Evolutionary conservation across 2,329 filamentous ascomycete genomes (phyloP), one percentile per base, ranked within the genome.

Genomic region (Stemphylium vesicarium): DNA sequence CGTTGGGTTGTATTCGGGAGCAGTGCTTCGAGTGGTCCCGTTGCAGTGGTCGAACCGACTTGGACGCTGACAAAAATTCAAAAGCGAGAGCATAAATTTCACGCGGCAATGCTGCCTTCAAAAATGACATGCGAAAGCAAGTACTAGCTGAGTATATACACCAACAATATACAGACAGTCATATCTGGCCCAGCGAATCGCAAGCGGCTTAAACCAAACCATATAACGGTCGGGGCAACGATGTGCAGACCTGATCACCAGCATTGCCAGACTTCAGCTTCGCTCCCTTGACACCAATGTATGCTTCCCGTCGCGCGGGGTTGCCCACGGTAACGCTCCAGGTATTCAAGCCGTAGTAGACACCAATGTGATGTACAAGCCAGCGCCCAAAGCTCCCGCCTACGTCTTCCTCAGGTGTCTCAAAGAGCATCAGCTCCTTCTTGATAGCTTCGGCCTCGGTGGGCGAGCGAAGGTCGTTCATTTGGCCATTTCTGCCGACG

Each of bases 311-410:
- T 47, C 88, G 84, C 12, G 87, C 84, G 2, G 91, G 88, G 61
- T 86, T 82, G 29, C 87, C 87, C 1, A 88, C 83, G 0, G 89
- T 89, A 56, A 94, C 85, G 4, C 90, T 93, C 79, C 88, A 92
- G 16, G 93, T 96, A 57, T 87, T 85, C 52, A 97, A 83, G 39
- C 92, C 93, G 72, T 98, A 98, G 75, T 98, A 98, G 36, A 89
- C 86, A 9, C 91, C 94, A 60, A 98, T 93, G 53, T 91, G 90
- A 76, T 98, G 93, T 1, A 96, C 91, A 49, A 98, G 85, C 90
- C 93, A 98, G 60, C 94, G 90, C 63, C 91, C 92, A 79, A 96
- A 97, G 4, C 88, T 85, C 44, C 90, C 90, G 7, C 86, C 85
- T 56, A 88, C 86, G 66, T 93, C 92, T 52, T 89, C 87, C 13